These are phyloP conservation scores for Astrocystis sublimbata DNA, from an alignment of 495 filamentous ascomycete species.

Conservation along the genomic window DNA sequence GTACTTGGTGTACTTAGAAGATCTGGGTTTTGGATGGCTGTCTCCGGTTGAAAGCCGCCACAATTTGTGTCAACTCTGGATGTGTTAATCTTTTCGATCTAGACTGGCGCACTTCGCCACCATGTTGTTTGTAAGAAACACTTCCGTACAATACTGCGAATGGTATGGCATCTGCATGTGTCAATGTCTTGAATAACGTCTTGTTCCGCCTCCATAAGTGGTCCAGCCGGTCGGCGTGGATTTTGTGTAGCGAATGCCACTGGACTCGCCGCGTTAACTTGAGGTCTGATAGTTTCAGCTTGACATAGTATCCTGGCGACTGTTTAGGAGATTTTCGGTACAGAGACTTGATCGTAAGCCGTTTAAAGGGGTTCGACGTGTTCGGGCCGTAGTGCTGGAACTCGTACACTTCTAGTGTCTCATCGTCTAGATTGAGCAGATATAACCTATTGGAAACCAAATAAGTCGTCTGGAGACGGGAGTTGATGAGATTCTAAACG, in stretches of 20 bases:
- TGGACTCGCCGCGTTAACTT: conserved; percentile 1
- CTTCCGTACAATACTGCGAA: conserved; percentile 3
- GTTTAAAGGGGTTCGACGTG: background rate
- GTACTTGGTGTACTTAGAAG: background rate
- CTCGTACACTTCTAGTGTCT: conserved; percentile 6
- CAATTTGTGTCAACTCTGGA: background rate
- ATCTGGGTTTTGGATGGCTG: background rate
- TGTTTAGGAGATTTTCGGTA: background rate
- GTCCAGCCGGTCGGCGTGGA: background rate
- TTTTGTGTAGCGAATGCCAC: background rate
- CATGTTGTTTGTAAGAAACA: background rate
- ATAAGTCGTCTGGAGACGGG: background rate
- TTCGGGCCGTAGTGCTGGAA: background rate
- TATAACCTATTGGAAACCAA: conserved; percentile 5
- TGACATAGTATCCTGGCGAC: conserved; percentile 12
- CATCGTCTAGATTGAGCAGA: conserved; percentile 3
- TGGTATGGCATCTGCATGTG: conserved; percentile 2
- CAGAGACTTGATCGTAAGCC: background rate
- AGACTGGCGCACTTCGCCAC: background rate
- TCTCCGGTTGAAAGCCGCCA: background rate
- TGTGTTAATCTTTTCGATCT: background rate
- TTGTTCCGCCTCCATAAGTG: background rate
- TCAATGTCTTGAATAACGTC: background rate
- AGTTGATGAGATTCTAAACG: background rate
- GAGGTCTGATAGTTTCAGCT: conserved; percentile 1